These are phyloP conservation scores for Aspergillus leporis DNA, from an alignment of 495 filamentous ascomycete genomes.

Conservation along the genomic window DNA sequence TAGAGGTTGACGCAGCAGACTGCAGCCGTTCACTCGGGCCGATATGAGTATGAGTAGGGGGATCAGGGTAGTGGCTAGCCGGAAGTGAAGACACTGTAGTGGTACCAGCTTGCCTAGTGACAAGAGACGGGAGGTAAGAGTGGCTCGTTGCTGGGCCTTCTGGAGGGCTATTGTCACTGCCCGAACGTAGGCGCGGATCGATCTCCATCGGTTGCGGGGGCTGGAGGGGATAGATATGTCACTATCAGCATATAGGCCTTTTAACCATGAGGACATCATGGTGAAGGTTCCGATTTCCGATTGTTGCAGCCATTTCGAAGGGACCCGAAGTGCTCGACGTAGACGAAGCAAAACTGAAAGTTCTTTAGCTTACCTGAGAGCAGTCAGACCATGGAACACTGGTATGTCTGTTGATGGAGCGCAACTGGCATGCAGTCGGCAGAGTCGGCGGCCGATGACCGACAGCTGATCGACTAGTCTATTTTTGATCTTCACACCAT, in stretches of 20 bases:
- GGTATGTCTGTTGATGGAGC: slow-evolving; percentile 3
- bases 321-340: background rate
- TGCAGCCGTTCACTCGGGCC: slow-evolving; percentile 12
- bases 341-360: background rate
- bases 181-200: slow-evolving; percentile 33
- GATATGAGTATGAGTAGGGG: slow-evolving; percentile 28
- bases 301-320: background rate
- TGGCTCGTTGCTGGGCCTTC: slow-evolving; percentile 21
- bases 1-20: slow-evolving; percentile 1
- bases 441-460: slow-evolving; percentile 4
- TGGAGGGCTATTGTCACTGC: slow-evolving; percentile 15
- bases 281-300: background rate
- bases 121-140: slow-evolving; percentile 10
- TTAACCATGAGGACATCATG: background rate
- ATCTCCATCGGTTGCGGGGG: slow-evolving; percentile 34
- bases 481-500: background rate
- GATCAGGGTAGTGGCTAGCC: slow-evolving; percentile 32
- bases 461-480: slow-evolving; percentile 1
- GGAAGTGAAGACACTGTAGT: slow-evolving; percentile 12
- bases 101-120: slow-evolving; percentile 17
- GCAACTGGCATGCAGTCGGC: background rate
- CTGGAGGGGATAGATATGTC: slow-evolving; percentile 14
- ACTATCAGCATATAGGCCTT: background rate
- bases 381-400: background rate
- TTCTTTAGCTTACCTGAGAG: background rate